A percentile compares a stretch with the other conserved stretches of the same genome.
Conservation (phyloP, 78 protist species). For the Dictyostelium firmibasis region DNA sequence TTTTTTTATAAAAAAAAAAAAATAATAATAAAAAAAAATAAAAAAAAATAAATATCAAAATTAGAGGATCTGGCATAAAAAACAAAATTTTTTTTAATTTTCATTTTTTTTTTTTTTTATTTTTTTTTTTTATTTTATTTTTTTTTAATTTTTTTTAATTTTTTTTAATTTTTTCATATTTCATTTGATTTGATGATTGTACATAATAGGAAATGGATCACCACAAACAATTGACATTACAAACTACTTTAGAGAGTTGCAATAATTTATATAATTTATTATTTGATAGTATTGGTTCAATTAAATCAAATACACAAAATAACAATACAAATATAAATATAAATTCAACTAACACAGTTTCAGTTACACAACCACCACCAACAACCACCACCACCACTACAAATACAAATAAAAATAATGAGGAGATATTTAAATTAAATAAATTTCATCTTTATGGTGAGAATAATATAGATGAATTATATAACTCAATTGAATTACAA, state of each 20-base stretch:
- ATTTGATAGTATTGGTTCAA: not conserved
- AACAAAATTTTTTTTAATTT: not conserved
- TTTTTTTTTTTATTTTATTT: too few species aligned
- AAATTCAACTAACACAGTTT: not conserved
- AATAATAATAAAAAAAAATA: not conserved
- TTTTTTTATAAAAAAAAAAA: not conserved
- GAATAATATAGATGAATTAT: slow-evolving; percentile 35
- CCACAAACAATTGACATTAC: not conserved
- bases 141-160: not conserved
- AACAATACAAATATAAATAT: not conserved
- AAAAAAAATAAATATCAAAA: not conserved
- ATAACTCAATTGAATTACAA: not conserved
- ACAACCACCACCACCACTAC: not conserved
- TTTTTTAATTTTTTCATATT: not conserved
- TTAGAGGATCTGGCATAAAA: not conserved
- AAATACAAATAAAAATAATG: not conserved
- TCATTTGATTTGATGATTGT: not conserved
- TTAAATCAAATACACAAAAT: not conserved
- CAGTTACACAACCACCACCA: not conserved
- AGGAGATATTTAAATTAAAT: not conserved
- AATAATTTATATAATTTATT: not conserved
- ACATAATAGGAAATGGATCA: not conserved
- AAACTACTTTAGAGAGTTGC: not conserved
- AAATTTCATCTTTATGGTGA: not conserved
- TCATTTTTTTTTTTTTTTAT: not conserved